Base-by-base conservation (phyloP, 2,329 filamentous ascomycete species). In the Fusarium lyarnte region DNA sequence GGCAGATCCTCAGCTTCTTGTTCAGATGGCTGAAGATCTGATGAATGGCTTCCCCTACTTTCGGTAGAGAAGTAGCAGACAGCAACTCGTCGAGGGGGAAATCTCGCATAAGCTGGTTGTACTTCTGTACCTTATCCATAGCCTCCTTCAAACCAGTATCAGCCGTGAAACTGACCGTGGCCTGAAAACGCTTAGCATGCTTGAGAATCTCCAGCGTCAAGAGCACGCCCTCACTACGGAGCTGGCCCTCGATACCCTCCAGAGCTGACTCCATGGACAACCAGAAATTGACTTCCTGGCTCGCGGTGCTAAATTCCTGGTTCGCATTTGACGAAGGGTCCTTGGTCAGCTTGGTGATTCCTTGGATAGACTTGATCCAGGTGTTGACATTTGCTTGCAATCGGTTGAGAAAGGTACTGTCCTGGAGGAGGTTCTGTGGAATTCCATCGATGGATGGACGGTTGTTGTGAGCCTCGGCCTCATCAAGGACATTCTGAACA, bases 231-330 rank as follows among this genome's bases (percentile, higher is more conserved):
- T 97, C 94, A 73, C 95, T 94, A 70, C 91, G 88, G 63, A 99
- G 88, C 81, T 98, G 95, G 43, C 88, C 89, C 81, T 98, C 95
- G 66, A 99, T 97, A 33, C 92, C 92, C 80, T 98, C 95, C 72
- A 99, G 84, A 8, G 95, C 94, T 21, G 92, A 93, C 82, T 99
- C 97, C 93, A 99, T 97, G 4, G 94, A 97, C 55, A 99, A 83
- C 96, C 96, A 99, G 79, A 99, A 99, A 82, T 98, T 98, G 82
- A 99, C 97, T 82, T 99, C 96, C 81, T 98, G 96, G 63, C 94
- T 95, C 36, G 96, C 96, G 27, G 94, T 97, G 75, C 83, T 85
- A 66, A 85, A 85, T 63, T 85, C 84, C 69, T 85, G 84, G 60
- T 81, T 82, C 87, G 73, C 88, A 87, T 81, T 91, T 80, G 85